Evolutionary conservation across 306 rosid genomes (phyloP), one percentile per base, ranked within the genome.

Genomic region (Hippophae rhamnoides): DNA sequence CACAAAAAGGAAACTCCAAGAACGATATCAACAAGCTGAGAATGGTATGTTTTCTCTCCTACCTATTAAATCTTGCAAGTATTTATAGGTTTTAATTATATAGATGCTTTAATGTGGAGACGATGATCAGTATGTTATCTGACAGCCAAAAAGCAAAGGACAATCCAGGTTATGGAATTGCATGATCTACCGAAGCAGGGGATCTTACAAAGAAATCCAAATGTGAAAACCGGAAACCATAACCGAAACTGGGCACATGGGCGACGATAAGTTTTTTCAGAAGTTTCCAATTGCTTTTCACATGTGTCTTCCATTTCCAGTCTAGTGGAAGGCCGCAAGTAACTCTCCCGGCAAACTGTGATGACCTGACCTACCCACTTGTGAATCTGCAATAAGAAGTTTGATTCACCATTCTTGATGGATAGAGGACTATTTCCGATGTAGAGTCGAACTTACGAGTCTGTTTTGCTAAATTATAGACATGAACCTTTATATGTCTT

Each of bases 1-100:
- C 52, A 82, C 99, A 27, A 93, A 88, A 76, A 82, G 99, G 81
- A 93, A 64, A 72, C 99, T 93, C 77, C 99, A 93, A 51, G 95
- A 84, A 78, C 71, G 90, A 18, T 93, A 93, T 75, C 99, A 88
- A 82, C 94, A 88, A 80, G 95, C 77, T 31, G 95, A 86, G 77
- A 88, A 82, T 8, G 97, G 97, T 90, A 58, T 53, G 76, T 72
- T 27, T 45, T 44, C 54, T 27, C 26, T 59, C 47, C 48, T 14
- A 13, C 47, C 48, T 14, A 13, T 25, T 46, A 25, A 27, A 7
- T 41, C 44, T 25, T 7, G 14, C 13, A 3, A 0, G n/a, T 42
- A 6, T 59, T 53, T 9, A 23, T 10, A 31, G 38, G 38, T 31
- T 31, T 31, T 31, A 31, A 31, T 31, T 31, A 31, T 31, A 31